Evolutionary conservation across 2,329 filamentous ascomycete species (phyloP), one percentile per base, ranked within the genome.

Genomic region (Dendrostoma leiphaemia): DNA sequence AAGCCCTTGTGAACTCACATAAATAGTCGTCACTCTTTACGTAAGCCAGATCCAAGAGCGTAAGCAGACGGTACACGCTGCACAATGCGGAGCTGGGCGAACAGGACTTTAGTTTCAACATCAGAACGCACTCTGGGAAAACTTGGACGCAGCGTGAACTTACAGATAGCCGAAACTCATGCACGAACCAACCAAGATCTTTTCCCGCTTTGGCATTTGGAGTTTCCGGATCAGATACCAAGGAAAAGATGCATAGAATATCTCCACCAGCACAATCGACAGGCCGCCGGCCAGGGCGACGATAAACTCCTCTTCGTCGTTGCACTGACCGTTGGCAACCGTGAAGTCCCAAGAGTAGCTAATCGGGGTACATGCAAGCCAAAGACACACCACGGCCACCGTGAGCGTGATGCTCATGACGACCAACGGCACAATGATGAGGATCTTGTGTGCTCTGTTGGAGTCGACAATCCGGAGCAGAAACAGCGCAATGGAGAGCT

Each of bases 121-220:
- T 12, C 15, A 28, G 21, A 26, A 28, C 9, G 21, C 3, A 1
- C 3, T 17, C 10, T 23, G n/a, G 12, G 12, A 2, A 8, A 4
- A 13, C 26, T 15, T 8, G n/a, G 7, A 28, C 3, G 19, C 13
- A 23, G 5, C 4, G 1, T 9, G n/a, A 4, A 45, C 55, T 48
- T 23, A 54, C 55, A 58, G n/a, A 12, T 58, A 58, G 3, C 43
- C 45, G 26, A 58, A 31, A 9, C 55, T 58, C 55, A 58, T 58
- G 28, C 55, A 55, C 13, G 48, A 44, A 8, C 55, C 55, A 5
- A 58, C 50, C 28, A 58, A 13, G 3, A 58, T 55, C 43, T 55
- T 55, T 28, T 58, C 55, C n/a, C 48, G 46, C 44, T 28, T 51
- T 3, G 55, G 55, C 48, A 58, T 55, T 31, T 52, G 37, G 4